Conservation (phyloP, 2,329 filamentous ascomycete species). For the Cyphellophora attinorum region DNA sequence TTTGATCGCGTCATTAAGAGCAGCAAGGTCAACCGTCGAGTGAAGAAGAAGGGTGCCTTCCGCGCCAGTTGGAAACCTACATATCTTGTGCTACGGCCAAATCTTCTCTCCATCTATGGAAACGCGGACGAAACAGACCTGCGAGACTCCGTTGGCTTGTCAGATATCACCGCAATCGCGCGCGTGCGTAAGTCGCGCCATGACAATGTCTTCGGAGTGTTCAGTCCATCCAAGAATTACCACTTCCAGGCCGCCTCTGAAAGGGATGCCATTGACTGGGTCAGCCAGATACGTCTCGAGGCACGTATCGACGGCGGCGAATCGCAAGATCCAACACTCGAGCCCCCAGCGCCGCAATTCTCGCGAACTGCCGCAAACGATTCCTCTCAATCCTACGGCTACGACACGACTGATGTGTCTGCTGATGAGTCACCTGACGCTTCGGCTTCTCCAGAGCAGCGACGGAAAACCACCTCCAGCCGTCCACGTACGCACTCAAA, state of each 20-base stretch:
- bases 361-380: constrained; percentile 16
- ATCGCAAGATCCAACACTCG: constrained; percentile 61
- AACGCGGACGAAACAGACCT: constrained; percentile 82
- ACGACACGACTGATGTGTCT: constrained; percentile 30
- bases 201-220: constrained; percentile 82
- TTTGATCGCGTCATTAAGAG: constrained; percentile 90
- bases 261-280: constrained; percentile 76
- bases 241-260: constrained; percentile 71
- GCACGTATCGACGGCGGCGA: constrained; percentile 83
- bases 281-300: constrained; percentile 66
- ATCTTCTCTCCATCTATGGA: constrained; percentile 86
- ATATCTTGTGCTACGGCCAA: constrained; percentile 82
- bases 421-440: constrained; percentile 26
- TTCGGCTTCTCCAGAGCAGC: constrained; percentile 18
- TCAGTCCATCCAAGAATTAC: constrained; percentile 82
- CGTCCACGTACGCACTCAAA: not conserved
- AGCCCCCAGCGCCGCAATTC: constrained; percentile 8
- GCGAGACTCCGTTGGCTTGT: constrained; percentile 75
- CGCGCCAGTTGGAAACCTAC: constrained; percentile 78
- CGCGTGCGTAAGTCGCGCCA: constrained; percentile 80
- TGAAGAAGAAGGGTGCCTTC: constrained; percentile 63
- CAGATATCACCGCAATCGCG: constrained; percentile 84
- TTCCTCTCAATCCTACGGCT: constrained; percentile 25
- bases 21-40: constrained; percentile 77
- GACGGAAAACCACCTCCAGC: constrained; percentile 1